A percentile compares a stretch with the other conserved stretches of the same genome.
phyloP scores from a whole-genome alignment of 2,329 filamentous ascomycete genomes.

The Nothophoma quercina region DNA sequence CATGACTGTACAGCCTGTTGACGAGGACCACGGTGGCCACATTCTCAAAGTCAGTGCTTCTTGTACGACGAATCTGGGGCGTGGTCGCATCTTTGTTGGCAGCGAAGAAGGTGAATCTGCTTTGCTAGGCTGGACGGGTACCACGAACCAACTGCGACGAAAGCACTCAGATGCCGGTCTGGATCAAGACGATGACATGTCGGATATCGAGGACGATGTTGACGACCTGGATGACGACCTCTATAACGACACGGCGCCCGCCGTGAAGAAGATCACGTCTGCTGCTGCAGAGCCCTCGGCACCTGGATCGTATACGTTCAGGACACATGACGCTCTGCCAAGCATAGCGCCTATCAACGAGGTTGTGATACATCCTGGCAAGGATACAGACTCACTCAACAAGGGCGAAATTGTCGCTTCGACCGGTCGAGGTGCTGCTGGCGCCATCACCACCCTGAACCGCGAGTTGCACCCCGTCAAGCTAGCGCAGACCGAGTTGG shows the following conservation, averaged over 20 bases:
- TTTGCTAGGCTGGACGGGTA: slow-evolving; percentile 77
- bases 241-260: slow-evolving; percentile 65
- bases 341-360: slow-evolving; percentile 83
- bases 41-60: slow-evolving; percentile 70
- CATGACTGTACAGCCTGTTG: slow-evolving; percentile 73
- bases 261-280: slow-evolving; percentile 51
- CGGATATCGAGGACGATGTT: slow-evolving; percentile 62
- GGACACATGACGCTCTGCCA: slow-evolving; percentile 76
- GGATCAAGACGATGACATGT: slow-evolving; percentile 56
- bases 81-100: slow-evolving; percentile 79
- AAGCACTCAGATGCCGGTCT: slow-evolving; percentile 70
- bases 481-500: slow-evolving; percentile 73
- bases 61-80: slow-evolving; percentile 73
- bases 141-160: slow-evolving; percentile 64
- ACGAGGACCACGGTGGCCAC: slow-evolving; percentile 67
- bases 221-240: slow-evolving; percentile 67
- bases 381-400: slow-evolving; percentile 30
- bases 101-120: slow-evolving; percentile 84
- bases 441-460: slow-evolving; percentile 78
- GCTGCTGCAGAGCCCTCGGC: slow-evolving; percentile 54
- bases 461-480: slow-evolving; percentile 77
- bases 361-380: slow-evolving; percentile 67
- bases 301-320: slow-evolving; percentile 73
- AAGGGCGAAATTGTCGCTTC: slow-evolving; percentile 63
- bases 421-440: slow-evolving; percentile 70